Percentiles rank a stretch among this genome's conserved stretches.
phyloP scores from a whole-genome alignment of 2,329 filamentous ascomycete species.

The Botryotinia calthae region DNA sequence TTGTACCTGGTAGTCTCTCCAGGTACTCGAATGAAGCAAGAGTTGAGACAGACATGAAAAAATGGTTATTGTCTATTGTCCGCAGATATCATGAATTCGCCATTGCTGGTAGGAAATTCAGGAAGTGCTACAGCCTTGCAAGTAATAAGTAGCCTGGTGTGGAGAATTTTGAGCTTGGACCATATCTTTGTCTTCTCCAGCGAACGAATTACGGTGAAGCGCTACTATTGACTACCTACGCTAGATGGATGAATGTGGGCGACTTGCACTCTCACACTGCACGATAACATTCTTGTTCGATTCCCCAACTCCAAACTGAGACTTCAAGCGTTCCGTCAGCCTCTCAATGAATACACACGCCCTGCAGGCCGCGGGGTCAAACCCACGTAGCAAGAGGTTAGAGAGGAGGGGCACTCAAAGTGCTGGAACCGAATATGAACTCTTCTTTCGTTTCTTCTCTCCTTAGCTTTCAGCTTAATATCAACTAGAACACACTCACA shows the following conservation, averaged over 20 bases:
- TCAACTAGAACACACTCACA: background rate
- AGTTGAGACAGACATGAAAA: slow-evolving; percentile 45
- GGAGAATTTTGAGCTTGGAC: slow-evolving; percentile 7
- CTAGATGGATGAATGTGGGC: background rate
- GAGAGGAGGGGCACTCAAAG: background rate
- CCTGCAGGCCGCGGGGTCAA: background rate
- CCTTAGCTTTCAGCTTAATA: background rate
- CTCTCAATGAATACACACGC: background rate
- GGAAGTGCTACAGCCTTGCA: slow-evolving; percentile 7
- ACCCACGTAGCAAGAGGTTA: background rate
- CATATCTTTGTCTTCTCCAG: background rate
- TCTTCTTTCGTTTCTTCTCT: background rate
- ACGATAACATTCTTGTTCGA: background rate
- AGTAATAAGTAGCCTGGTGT: background rate
- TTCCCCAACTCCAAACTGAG: background rate
- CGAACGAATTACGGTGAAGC: background rate
- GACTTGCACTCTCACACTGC: background rate
- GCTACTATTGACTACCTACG: background rate
- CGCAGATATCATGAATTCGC: slow-evolving; percentile 27
- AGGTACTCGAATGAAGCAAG: slow-evolving; percentile 81
- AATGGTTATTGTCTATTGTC: slow-evolving; percentile 19
- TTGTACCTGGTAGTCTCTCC: slow-evolving; percentile 84
- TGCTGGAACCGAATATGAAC: background rate
- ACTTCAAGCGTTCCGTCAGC: background rate
- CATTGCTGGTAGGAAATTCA: slow-evolving; percentile 26